Percentiles rank a stretch among this genome's conserved stretches.
phyloP scores from a whole-genome alignment of 1,284 basidiomycete species.

The Leccinum subrobustum region DNA sequence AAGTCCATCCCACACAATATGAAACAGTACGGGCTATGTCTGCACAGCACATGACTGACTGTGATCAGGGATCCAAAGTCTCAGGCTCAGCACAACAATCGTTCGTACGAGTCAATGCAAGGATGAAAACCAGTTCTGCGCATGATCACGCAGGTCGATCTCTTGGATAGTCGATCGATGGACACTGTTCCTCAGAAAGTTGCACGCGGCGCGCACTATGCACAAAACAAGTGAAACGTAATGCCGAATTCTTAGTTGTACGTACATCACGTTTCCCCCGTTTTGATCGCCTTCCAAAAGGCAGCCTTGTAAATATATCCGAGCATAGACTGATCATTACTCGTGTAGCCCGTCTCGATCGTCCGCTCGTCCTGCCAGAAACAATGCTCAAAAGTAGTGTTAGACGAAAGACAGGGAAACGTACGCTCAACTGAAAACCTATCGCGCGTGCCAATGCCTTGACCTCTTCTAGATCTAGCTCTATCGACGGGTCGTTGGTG shows the following conservation, averaged over 20 bases:
- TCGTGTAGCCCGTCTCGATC: slow-evolving; percentile 43
- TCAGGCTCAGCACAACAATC: neutral
- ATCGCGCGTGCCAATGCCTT: no score
- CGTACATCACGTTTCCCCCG: neutral
- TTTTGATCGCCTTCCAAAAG: slow-evolving; percentile 81
- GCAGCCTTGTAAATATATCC: slow-evolving; percentile 82
- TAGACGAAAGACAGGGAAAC: no score
- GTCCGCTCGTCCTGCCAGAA: no score
- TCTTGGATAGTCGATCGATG: neutral
- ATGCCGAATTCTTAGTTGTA: neutral
- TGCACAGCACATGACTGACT: neutral
- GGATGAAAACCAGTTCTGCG: neutral
- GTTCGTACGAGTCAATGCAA: neutral
- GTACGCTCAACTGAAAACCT: no score
- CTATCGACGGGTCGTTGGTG: no score
- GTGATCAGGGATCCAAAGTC: neutral
- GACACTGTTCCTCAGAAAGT: neutral
- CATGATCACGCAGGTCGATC: neutral
- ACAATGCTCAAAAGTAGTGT: no score
- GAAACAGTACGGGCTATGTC: neutral
- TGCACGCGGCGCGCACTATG: neutral
- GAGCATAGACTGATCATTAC: slow-evolving; percentile 83
- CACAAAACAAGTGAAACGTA: neutral
- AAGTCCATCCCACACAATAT: neutral
- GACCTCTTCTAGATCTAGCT: no score